Evolutionary conservation across 2,329 filamentous ascomycete genomes (phyloP), one percentile per base, ranked within the genome.

Genomic region (Rhytidhysteron rufulum): DNA sequence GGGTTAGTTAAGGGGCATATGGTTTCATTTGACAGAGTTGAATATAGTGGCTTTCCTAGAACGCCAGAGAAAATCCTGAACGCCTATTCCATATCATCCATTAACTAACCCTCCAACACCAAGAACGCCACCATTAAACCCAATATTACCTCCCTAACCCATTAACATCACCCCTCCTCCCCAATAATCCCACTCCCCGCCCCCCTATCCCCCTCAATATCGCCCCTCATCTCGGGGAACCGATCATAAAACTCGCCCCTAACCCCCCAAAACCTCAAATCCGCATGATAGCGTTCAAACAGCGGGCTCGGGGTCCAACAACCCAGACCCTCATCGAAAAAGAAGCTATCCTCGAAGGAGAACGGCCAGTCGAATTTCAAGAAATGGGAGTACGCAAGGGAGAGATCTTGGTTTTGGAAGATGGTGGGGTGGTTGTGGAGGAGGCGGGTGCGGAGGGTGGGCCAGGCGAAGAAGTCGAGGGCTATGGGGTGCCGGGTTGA

Each of bases 401-500:
- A 58, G 2, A 60, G 43, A 4, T 49, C 48, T 7, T 41, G 41
- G 1, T 38, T 51, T 15, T 48, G 43, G 49, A 60, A 57, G 18
- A 61, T 47, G 2, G 45, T 38, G 7, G 29, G 7, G 43, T 63
- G 55, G 5, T 49, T 45, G 6, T 44, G 37, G 5, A 63, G 38
- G 7, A 63, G 47, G 36, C 58, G 56, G 34, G 55, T 45, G 36
- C 60, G 55, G 5, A 63, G 49, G 1, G 55, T 54, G 4, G 56
- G 60, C 60, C 58, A 63, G 4, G 60, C 54, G 37, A 62, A 62
- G 45, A 62, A 62, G 40, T 63, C 58, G 34, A 63, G 30, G 10
- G 57, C 53, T 9, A 58, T 48, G 30, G 57, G 58, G 42, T 63
- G 58, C 7, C 41, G 42, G 3, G 45, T 55, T 2, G 49, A 44